Evolutionary conservation across 495 filamentous ascomycete species (phyloP), one percentile per base, ranked within the genome.

Genomic region (Letharia lupina): DNA sequence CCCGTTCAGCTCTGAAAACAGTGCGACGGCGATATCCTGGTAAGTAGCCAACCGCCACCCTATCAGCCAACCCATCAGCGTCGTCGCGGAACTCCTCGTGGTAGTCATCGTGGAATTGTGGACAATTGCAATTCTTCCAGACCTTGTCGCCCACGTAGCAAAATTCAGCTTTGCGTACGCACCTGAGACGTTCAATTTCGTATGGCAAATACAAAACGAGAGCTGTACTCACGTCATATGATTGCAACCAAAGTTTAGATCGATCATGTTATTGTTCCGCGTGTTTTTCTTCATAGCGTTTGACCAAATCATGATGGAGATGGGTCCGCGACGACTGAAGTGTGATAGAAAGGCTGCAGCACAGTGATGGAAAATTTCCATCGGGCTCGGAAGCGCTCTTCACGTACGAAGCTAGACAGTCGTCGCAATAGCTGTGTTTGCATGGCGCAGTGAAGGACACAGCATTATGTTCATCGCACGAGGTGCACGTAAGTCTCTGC

Each of bases 221-320:
- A 12, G 33, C 28, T 23, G 12, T 13, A 41, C 62, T 64, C 20
- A 57, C 62, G 33, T 57, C 50, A 58, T 64, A 15, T 56, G 23
- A 28, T 58, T 41, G 15, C 62, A 57, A n/a, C 50, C n/a, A 57
- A 57, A 33, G 23, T 64, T 64, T 11, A 44, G 47, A 50, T 64
- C 47, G 28, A 64, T 45, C 7, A 45, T 45, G 39, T 64, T 45
- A 20, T 42, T 44, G 8, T 28, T 54, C 20, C n/a, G 37, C 37
- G 16, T 41, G 35, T 23, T 42, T 42, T 13, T 40, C 62, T 10
- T 45, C 28, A n/a, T 44, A 57, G n/a, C 28, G 13, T 42, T 35
- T 64, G 23, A 37, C 11, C n/a, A 39, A 28, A n/a, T 44, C 18
- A 28, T 0, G n/a, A 18, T 28, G 11, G 20, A 37, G 16, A 35